Base-by-base conservation (phyloP, 2,329 filamentous ascomycete species). In the Trematosphaeria pertusa region DNA sequence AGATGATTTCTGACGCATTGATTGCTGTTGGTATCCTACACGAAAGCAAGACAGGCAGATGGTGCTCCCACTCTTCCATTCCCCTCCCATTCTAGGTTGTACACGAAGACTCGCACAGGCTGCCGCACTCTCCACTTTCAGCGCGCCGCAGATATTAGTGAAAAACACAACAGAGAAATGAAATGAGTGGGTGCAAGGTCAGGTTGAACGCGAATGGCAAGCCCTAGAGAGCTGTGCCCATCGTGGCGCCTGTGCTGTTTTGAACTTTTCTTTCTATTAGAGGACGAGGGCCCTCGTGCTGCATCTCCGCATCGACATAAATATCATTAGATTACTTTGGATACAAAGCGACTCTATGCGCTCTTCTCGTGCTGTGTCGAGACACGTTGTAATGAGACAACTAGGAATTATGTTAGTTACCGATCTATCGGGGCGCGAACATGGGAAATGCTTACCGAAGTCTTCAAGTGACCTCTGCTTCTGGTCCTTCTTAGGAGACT, bases 311-410 rank as follows among this genome's bases (percentile, higher is more conserved):
- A 34, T 31, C 28, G 38, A 28, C 24, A 15, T 41, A 46, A 48
- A 51, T 53, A 50, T 50, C 50, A 61, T 58, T 54, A 55, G 9
- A 53, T 51, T 57, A 53, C 37, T 50, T 36, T 30, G 18, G 14
- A 20, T 37, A 43, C 20, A 24, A 26, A 21, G 48, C 36, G 31
- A 48, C 43, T 34, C 76, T 87, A 92, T 75, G 85, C 80, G 61
- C 85, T 88, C 82, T 92, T 93, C 81, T 95, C 90, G 80, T 96
- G 91, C 78, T 94, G 89, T 52, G 88, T 94, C 44, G 90, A 93
- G 59, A 94, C 89, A 75, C 91, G 88, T 80, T 95, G 89, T 73
- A 95, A 82, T 51, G 88, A 91, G 69, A 95, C 89, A 72, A 94
- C 89, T 91, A 65, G 54, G 70, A 62, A 60, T 4, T 44, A 50